A percentile compares a stretch with the other conserved stretches of the same genome.
Evolutionary conservation across 2,329 filamentous ascomycete genomes (phyloP).

Genomic region (Alternaria hordeiaustralica): DNA sequence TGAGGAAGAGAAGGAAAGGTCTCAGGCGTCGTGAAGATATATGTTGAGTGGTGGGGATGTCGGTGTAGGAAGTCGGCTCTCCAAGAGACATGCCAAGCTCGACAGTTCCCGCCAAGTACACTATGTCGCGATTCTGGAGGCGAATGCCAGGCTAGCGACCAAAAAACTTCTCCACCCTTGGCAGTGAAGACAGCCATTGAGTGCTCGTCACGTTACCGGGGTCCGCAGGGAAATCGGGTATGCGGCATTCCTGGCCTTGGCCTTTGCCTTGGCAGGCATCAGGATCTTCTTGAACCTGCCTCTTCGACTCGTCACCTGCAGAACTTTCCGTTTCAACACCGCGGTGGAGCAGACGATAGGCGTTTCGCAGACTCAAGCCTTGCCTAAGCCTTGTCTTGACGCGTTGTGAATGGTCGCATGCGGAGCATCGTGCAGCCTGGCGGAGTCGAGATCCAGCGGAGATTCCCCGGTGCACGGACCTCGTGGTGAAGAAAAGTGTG

Average conservation of each 20-base stretch:
- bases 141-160: conserved; percentile 1
- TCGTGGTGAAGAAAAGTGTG: neutral
- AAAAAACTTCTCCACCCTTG: conserved; percentile 7
- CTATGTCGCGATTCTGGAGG: neutral
- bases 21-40: neutral
- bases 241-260: conserved; percentile 10
- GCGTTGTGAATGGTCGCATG: neutral
- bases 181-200: conserved; percentile 2
- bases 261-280: conserved; percentile 3
- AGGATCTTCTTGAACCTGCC: neutral
- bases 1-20: neutral
- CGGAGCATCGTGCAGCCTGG: neutral
- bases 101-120: conserved; percentile 1
- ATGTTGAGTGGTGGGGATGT: neutral
- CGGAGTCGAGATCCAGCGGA: conserved; percentile 1
- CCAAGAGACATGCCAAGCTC: conserved; percentile 5
- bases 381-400: neutral
- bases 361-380: conserved; percentile 1
- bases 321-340: neutral
- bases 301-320: neutral
- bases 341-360: conserved; percentile 1
- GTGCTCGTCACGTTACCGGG: neutral
- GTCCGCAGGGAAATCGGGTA: neutral
- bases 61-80: conserved; percentile 1
- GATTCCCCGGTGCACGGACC: neutral